Evolutionary conservation across 768 basidiomycete species (phyloP), one percentile per base, ranked within the genome.

Genomic region (Leccinum longicurvipes): DNA sequence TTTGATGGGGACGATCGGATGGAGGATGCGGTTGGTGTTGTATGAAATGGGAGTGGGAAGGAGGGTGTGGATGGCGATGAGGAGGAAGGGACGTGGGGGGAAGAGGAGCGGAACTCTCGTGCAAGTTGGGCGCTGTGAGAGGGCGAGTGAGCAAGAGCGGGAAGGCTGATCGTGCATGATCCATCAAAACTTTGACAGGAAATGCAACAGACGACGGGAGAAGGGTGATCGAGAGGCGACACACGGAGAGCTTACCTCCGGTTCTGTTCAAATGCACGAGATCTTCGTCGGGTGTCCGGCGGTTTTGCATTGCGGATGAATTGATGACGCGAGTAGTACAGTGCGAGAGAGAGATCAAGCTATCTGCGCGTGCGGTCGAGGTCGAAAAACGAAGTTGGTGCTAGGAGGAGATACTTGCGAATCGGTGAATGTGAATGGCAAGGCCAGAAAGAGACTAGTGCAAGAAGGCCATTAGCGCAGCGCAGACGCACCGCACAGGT

Each of bases 171-270:
- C 64, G 50, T 46, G 50, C 42, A 47, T 29, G 57, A 67, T 60
- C 59, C 46, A 50, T 50, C 59, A 44, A 27, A n/a, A 7, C 0
- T 3, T 14, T 52, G 63, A 63, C 51, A 47, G 44, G 51, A 48
- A 52, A 58, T 46, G 53, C 49, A 45, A 31, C 25, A 39, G 45
- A 34, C 21, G 50, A 54, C 29, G 58, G 48, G 51, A 52, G 57
- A 55, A 51, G 61, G 21, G 12, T 44, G 57, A 59, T 64, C 32
- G 36, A 46, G 53, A 25, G 25, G 24, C 47, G 17, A 48, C 46
- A 44, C 42, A 63, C 56, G 61, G 61, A 36, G 52, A 47, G 48
- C 70, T 51, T 66, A 72, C 68, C 68, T 63, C 68, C 68, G 66
- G 61, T 53, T 46, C 27, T 41, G 46, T 55, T 51, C 31, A 47